Conservation (phyloP, 176 grass and related monocot genomes). For the Microstegium vimineum region DNA sequence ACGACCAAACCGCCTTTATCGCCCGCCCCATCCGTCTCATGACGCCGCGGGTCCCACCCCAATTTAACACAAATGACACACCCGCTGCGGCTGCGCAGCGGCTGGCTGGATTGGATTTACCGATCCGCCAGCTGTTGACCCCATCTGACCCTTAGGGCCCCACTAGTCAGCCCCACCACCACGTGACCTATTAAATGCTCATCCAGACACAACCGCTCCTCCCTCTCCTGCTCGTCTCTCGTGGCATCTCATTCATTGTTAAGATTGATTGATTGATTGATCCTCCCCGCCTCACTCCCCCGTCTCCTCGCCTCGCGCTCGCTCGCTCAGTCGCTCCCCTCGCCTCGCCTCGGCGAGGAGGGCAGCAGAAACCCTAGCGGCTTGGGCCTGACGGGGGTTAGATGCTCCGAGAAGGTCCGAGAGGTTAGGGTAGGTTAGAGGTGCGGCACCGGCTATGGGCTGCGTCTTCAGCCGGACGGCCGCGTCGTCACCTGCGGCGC, state of each 20-base stretch:
- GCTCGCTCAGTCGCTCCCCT: too few relatives aligned
- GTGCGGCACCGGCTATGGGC: slow-evolving; percentile 16
- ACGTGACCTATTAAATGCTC: slow-evolving; percentile 30
- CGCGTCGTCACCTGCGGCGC: slow-evolving; percentile 2
- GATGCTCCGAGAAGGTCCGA: slow-evolving; percentile 7
- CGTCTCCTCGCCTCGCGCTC: background rate
- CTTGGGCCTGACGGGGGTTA: too few relatives aligned
- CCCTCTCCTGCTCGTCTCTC: background rate
- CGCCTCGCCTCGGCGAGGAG: background rate
- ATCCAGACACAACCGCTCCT: background rate
- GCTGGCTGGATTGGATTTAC: background rate
- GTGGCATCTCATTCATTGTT: background rate
- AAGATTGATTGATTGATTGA: slow-evolving; percentile 5
- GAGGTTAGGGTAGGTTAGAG: background rate
- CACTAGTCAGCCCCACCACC: background rate
- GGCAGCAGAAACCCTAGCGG: background rate
- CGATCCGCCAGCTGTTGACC: slow-evolving; percentile 20
- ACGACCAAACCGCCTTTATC: background rate
- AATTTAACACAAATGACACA: too few relatives aligned
- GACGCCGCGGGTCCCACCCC: background rate
- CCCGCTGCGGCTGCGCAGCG: too few relatives aligned
- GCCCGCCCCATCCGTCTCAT: background rate
- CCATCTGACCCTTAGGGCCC: background rate
- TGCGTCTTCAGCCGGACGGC: slow-evolving; percentile 44
- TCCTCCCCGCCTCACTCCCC: background rate